Evolutionary conservation across 2,329 filamentous ascomycete species (phyloP), one percentile per base, ranked within the genome.

Genomic region (Penicillium verrucosum): DNA sequence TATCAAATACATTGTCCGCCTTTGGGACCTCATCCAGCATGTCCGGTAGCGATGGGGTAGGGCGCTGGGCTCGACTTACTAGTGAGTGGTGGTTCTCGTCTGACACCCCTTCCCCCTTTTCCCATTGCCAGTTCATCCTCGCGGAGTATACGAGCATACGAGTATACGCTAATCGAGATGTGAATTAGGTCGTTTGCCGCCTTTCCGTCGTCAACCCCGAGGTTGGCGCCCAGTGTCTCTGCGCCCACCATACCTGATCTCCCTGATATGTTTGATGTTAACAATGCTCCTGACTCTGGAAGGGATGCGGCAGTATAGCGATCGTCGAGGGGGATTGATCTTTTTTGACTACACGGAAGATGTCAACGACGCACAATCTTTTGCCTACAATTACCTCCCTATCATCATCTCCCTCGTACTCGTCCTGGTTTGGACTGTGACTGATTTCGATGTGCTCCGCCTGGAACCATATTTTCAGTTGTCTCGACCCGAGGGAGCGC

Each of bases 391-490:
- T 44, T 73, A 74, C 74, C 71, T 69, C 60, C 77, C 56, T 66
- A 76, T 79, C 34, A 73, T 81, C 34, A 58, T 76, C 16, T 74
- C 79, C 12, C 72, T 81, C 18, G 68, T 75, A 7, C 78, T 80
- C 30, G 74, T 78, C 40, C 75, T 78, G 21, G 61, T 78, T 1
- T 81, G 78, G 78, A 76, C 78, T 45, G 76, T 80, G 54, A 72
- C 77, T 12, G 78, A 81, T 54, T 81, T 77, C 51, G 78, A 81
- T 57, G 77, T 80, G 21, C 75, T 80, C 50, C 77, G 78, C 6
- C 64, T 81, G 18, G 78, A 81, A 46, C 78, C 78, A 2, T 81
- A 76, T 57, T 81, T 80, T 46, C 78, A 74, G 50, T 54, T 74
- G 32, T 71, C 72, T 5, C 61, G 63, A 14, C 68, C 70, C 8